A percentile compares a stretch with the other conserved stretches of the same genome.
These are phyloP conservation scores for Salix brachista DNA, from an alignment of 345 rosid species.

Conservation along the genomic window DNA sequence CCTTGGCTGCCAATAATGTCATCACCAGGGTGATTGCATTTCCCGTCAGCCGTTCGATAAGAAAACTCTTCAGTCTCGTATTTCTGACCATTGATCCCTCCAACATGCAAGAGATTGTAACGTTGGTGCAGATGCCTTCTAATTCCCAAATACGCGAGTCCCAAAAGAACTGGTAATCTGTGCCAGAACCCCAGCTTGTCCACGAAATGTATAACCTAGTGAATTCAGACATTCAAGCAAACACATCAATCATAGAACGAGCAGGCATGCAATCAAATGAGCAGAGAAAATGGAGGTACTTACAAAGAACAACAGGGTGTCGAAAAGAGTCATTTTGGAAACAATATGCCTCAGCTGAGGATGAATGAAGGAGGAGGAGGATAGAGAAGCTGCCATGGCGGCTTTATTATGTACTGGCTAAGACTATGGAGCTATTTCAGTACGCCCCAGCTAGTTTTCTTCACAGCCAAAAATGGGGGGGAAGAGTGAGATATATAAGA, in stretches of 20 bases:
- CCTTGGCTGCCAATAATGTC: slow-evolving; percentile 62
- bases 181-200: slow-evolving; percentile 67
- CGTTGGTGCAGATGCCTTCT: slow-evolving; percentile 72
- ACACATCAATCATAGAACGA: neutral
- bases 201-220: slow-evolving; percentile 53
- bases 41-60: slow-evolving; percentile 65
- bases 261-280: neutral
- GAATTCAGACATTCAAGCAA: neutral
- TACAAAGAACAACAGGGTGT: slow-evolving; percentile 52
- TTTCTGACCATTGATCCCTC: slow-evolving; percentile 36
- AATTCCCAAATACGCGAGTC: slow-evolving; percentile 53
- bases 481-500: no score
- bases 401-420: no score
- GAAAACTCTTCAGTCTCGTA: slow-evolving; percentile 43
- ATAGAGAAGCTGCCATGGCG: slow-evolving; percentile 1
- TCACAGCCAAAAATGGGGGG: no score
- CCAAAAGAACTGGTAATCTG: slow-evolving; percentile 57
- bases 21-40: slow-evolving; percentile 56
- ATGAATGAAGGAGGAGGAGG: slow-evolving; percentile 42
- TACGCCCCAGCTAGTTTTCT: no score
- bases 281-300: neutral
- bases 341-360: slow-evolving; percentile 50
- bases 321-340: slow-evolving; percentile 54
- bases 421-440: no score
- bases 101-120: slow-evolving; percentile 67